Percentiles rank a stretch among this genome's conserved stretches.
Evolutionary conservation across 2,329 filamentous ascomycete species (phyloP).

Genomic region (Cladosporium phlei): DNA sequence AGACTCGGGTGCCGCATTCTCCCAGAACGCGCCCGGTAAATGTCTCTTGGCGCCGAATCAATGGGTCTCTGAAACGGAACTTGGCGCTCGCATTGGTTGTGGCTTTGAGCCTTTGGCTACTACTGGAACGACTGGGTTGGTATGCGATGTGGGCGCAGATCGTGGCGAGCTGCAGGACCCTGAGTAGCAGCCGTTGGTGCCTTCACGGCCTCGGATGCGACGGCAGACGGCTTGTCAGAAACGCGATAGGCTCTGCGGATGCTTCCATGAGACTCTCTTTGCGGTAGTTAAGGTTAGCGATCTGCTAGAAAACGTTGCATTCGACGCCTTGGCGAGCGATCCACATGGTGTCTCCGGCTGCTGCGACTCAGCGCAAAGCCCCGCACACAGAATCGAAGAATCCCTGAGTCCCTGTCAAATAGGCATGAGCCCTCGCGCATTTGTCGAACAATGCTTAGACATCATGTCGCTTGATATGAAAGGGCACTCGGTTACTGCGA

Average conservation of each 20-base stretch:
- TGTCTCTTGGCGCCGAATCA: not conserved
- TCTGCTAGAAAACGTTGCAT: not conserved
- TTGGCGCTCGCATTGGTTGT: constrained; percentile 11
- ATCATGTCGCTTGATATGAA: not conserved
- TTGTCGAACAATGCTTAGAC: constrained; percentile 1
- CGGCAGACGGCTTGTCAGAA: constrained; percentile 1
- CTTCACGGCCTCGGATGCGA: constrained; percentile 1
- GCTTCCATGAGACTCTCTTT: not conserved
- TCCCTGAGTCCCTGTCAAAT: no score
- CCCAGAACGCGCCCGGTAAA: not conserved
- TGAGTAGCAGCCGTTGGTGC: constrained; percentile 3
- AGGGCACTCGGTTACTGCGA: constrained; percentile 5
- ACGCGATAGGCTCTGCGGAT: not conserved
- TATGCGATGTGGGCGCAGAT: constrained; percentile 9
- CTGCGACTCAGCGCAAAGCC: no score
- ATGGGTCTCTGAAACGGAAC: constrained; percentile 3
- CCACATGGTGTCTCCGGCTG: not conserved
- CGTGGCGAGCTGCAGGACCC: not conserved
- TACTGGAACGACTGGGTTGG: not conserved
- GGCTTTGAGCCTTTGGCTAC: not conserved
- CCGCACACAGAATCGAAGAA: no score
- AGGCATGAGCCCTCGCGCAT: not conserved
- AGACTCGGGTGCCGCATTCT: constrained; percentile 2
- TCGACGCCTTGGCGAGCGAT: constrained; percentile 7
- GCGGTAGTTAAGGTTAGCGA: not conserved